Base-by-base conservation (phyloP, 108 stramenopile species). In the Skeletonema costatum region DNA sequence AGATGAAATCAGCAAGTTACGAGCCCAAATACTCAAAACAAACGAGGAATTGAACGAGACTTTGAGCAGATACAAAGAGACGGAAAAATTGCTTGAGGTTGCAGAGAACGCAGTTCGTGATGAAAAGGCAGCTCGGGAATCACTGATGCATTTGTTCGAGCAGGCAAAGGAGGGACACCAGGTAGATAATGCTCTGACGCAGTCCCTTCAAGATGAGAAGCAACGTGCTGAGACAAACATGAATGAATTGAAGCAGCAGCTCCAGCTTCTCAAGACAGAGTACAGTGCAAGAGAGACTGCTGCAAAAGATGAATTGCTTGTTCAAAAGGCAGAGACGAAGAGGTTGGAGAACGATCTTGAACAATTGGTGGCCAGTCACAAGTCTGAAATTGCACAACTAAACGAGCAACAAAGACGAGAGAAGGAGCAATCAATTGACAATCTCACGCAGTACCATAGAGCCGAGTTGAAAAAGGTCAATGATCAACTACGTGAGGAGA, bases 401-500 rank as follows among this genome's bases (percentile, higher is more conserved):
- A 17, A 30, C 14, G 73, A 74, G 9, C 66, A 66, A 21, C 29
- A 44, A 32, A 50, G 69, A 25, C 29, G 25, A 50, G 72, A 76
- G 32, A 33, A 76, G 64, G 53, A 48, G 8, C 30, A 72, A 39
- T 17, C 65, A 38, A 82, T 74, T 58, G 38, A 50, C 19, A 59
- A 67, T 19, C 39, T 74, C 10, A 41, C 39, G 4, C 32, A 31
- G 17, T 32, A 59, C 25, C 48, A 41, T 11, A 74, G 41, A 32
- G 17, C 29, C 41, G 77, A 82, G 56, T 25, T 80, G 46, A 39
- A 33, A 36, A 48, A 36, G 4, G 53, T 74, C 7, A 53, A 80
- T 14, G 60, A 73, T 21, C 42, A 66, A 61, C 66, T 87, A 2
- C 66, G 70, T 64, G 64, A 72, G 25, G 75, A 80, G 29, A 80